Conservation (phyloP, 148 eudicot species). For the Salicornia ramosissima region DNA sequence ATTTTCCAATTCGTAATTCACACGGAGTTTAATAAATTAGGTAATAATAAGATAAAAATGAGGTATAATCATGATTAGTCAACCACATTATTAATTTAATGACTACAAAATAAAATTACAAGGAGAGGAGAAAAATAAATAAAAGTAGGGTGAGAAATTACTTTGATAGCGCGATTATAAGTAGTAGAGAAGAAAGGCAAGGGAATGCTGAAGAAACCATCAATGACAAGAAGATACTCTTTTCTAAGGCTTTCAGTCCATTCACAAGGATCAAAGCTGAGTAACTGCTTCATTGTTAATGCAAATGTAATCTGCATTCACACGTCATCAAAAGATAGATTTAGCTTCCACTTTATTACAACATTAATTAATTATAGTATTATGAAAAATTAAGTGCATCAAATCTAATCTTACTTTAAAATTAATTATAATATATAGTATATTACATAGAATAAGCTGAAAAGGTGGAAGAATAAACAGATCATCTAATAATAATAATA, state of each 20-base stretch:
- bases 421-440: slow-evolving; percentile 1
- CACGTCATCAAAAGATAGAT: slow-evolving; percentile 18
- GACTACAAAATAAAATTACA: too few species aligned
- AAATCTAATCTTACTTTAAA: too few species aligned
- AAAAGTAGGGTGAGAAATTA: slow-evolving; percentile 21
- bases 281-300: slow-evolving; percentile 82
- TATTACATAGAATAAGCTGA: not conserved
- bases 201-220: slow-evolving; percentile 93
- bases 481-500: slow-evolving; percentile 28
- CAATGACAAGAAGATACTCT: slow-evolving; percentile 83
- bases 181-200: slow-evolving; percentile 73
- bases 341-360: slow-evolving; percentile 3
- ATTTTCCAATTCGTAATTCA: too few species aligned
- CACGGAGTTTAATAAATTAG: too few species aligned
- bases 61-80: too few species aligned
- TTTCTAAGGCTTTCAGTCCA: slow-evolving; percentile 78
- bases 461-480: slow-evolving; percentile 23
- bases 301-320: slow-evolving; percentile 78
- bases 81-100: too few species aligned
- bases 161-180: slow-evolving; percentile 79
- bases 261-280: slow-evolving; percentile 93
- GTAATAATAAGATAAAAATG: too few species aligned
- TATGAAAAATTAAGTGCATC: too few species aligned
- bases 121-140: too few species aligned
- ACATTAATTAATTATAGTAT: slow-evolving; percentile 7